Percentiles rank a stretch among this genome's conserved stretches.
Conservation (phyloP, 2,329 filamentous ascomycete species). For the Hymenoscyphus occultus region DNA sequence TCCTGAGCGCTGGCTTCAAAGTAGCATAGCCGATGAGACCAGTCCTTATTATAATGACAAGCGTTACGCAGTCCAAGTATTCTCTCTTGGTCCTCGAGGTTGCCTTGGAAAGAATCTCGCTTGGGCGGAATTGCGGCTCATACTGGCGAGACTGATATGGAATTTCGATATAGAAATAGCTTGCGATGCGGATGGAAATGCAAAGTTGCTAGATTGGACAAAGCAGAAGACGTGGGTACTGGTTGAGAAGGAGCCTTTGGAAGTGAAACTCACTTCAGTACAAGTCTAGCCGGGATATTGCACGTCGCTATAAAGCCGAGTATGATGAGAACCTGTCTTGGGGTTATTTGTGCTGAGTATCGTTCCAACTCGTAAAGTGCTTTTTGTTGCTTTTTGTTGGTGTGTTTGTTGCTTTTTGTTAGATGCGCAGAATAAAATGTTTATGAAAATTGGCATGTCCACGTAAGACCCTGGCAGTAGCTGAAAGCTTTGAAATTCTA, state of each 20-base stretch:
- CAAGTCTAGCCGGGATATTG: background rate
- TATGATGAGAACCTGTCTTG: too few species aligned
- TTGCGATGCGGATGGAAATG: background rate
- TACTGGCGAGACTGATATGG: background rate
- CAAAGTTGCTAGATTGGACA: background rate
- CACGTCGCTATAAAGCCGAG: too few species aligned
- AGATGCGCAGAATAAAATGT: too few species aligned
- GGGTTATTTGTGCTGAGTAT: too few species aligned
- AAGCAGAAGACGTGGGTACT: conserved; percentile 1
- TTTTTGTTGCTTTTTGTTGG: too few species aligned
- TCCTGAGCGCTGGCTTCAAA: conserved; percentile 36
- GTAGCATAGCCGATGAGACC: conserved; percentile 13
- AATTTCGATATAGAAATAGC: conserved; percentile 1
- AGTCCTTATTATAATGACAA: conserved; percentile 12
- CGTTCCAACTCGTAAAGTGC: too few species aligned
- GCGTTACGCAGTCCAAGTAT: conserved; percentile 17
- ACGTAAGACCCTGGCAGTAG: too few species aligned
- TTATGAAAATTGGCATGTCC: too few species aligned
- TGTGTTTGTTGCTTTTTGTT: too few species aligned
- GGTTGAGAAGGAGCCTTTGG: background rate
- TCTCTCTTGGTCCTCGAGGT: conserved; percentile 17
- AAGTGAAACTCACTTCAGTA: background rate
- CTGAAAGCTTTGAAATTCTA: too few species aligned
- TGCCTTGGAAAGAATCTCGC: conserved; percentile 21
- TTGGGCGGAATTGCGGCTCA: background rate